Evolutionary conservation across 2,329 filamentous ascomycete species (phyloP), one percentile per base, ranked within the genome.

Genomic region (Intubia oerlemansii): DNA sequence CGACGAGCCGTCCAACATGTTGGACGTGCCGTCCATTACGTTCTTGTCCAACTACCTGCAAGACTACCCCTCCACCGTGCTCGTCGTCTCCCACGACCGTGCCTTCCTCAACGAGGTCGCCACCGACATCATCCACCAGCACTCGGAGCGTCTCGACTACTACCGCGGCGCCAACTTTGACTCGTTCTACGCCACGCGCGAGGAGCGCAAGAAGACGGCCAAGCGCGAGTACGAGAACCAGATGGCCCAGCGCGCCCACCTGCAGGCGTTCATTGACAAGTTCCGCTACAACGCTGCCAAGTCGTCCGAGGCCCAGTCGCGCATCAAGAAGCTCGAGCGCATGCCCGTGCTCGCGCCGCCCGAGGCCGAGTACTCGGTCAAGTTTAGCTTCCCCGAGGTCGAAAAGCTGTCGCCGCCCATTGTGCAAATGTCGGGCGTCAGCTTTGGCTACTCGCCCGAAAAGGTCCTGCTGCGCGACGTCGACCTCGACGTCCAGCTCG

Each of bases 1-100:
- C 41, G 88, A 98, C 59, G 88, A 98, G 70, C 88, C 88, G 56
- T 95, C 85, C 32, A 95, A 95, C 71, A 95, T 95, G 85, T 82
- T 98, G 80, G 88, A 95, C 54, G 88, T 98, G 33, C 88, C 88
- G n/a, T 95, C 88, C 15, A 95, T 98, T 46, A 90, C 88, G 32
- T 98, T 95, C 67, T 66, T 98, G 48, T 78, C 85, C 27, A 85
- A 84, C 45, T 98, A 98, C 47, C 74, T 98, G 7, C 84, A 93
- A 50, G 62, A 60, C 27, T 98, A 98, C 47, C 85, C 85, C 22
- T 92, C 81, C 52, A 95, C 88, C 2, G 72, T 98, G 17, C 62
- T 98, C 10, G 85, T 98, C 30, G 88, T 98, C 38, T 92, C 81
- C 51, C 88, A 98, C 77, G 88, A 98, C 67, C 72, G 88, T 63